Conservation (phyloP, 1,284 basidiomycete species). For the Ustilago vetiveriae region DNA sequence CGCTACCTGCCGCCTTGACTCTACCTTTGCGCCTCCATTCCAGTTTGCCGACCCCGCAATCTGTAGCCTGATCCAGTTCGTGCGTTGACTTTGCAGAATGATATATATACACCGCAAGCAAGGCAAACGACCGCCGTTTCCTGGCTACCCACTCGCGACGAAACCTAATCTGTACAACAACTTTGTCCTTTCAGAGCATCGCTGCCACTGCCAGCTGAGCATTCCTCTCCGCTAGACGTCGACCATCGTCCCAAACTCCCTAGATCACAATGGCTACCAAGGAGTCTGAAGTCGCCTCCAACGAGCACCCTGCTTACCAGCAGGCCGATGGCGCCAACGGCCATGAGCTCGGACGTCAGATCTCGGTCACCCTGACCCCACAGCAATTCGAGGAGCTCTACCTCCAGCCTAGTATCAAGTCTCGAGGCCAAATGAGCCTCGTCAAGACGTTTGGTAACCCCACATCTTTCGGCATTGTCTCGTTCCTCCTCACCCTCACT, state of each 20-base stretch:
- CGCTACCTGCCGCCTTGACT: slow-evolving; percentile 4
- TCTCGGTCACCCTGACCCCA: slow-evolving; percentile 50
- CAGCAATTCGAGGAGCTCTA: slow-evolving; percentile 56
- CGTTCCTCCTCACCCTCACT: slow-evolving; percentile 46
- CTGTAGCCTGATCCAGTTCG: neutral
- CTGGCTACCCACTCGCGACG: no score
- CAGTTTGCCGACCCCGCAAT: neutral
- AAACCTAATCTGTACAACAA: no score
- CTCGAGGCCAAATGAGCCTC: slow-evolving; percentile 18
- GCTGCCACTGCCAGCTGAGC: no score
- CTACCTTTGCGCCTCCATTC: no score
- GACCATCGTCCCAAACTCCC: no score
- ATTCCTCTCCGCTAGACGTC: no score
- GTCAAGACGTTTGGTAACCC: slow-evolving; percentile 57
- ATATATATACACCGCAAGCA: neutral
- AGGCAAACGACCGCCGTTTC: no score
- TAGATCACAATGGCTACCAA: slow-evolving; percentile 37
- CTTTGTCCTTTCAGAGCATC: no score
- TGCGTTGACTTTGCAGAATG: no score
- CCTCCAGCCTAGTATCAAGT: slow-evolving; percentile 46
- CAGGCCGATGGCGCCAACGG: slow-evolving; percentile 24
- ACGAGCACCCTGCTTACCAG: slow-evolving; percentile 39
- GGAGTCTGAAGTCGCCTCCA: slow-evolving; percentile 32
- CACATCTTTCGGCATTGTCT: slow-evolving; percentile 50
- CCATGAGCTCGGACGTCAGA: slow-evolving; percentile 47